Evolutionary conservation across 2,329 filamentous ascomycete genomes (phyloP).

Genomic region (Didymella segeticola): DNA sequence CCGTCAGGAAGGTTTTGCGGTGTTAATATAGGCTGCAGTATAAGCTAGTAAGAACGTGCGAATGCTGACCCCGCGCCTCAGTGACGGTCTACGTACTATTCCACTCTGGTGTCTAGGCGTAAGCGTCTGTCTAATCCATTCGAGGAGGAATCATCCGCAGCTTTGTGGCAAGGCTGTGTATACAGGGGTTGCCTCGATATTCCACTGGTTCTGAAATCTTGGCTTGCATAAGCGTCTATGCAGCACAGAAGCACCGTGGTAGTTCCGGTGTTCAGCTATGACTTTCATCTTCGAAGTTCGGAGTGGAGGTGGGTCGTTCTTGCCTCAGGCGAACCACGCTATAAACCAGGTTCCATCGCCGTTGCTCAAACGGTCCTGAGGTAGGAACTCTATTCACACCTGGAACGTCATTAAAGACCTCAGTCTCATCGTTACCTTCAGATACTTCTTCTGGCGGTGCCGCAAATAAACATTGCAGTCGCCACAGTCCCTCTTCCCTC

Average conservation of each 20-base stretch:
- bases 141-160: neutral
- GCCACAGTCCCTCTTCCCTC: neutral
- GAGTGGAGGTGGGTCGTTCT: neutral
- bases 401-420: conserved; percentile 2
- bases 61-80: neutral
- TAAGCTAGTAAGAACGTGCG: neutral
- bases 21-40: neutral
- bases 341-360: conserved; percentile 5
- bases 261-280: conserved; percentile 1
- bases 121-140: neutral
- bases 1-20: neutral
- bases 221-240: conserved; percentile 15
- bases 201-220: neutral
- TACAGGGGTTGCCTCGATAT: neutral
- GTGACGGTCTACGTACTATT: neutral
- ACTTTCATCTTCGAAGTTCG: neutral
- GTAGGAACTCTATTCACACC: neutral
- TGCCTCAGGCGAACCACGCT: neutral
- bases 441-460: neutral
- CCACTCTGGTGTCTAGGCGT: neutral
- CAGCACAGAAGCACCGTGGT: neutral
- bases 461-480: neutral
- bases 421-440: neutral
- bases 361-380: neutral
- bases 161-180: neutral